Percentiles rank a stretch among this genome's conserved stretches.
Evolutionary conservation across 768 basidiomycete genomes (phyloP).

Genomic region (Termitomyces sp.): DNA sequence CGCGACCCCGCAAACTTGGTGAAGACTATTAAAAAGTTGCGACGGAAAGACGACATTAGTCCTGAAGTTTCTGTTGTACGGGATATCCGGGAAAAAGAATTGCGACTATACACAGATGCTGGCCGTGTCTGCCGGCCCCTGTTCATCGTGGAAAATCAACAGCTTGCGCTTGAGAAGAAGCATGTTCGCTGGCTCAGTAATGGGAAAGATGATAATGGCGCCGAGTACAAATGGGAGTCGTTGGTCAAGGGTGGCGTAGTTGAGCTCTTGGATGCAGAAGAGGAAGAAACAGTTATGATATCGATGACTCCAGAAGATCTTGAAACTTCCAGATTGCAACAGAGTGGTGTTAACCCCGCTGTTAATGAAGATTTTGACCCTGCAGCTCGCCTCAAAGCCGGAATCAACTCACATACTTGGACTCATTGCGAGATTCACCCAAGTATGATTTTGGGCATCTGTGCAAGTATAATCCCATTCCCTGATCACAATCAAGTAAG

Average conservation of each 20-base stretch:
- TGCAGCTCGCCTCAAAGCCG: slow-evolving; percentile 82
- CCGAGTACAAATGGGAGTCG: slow-evolving; percentile 77
- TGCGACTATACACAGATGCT: slow-evolving; percentile 93
- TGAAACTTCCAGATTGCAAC: slow-evolving; percentile 71
- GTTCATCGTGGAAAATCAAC: slow-evolving; percentile 93
- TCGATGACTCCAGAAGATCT: slow-evolving; percentile 98
- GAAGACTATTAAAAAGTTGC: slow-evolving; percentile 86
- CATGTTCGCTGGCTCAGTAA: slow-evolving; percentile 71
- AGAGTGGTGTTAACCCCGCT: slow-evolving; percentile 51
- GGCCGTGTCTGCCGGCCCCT: slow-evolving; percentile 96
- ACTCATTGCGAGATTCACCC: slow-evolving; percentile 99
- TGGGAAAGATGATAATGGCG: slow-evolving; percentile 52
- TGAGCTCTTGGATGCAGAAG: slow-evolving; percentile 95
- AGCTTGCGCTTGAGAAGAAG: slow-evolving; percentile 77
- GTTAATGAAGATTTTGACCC: slow-evolving; percentile 80
- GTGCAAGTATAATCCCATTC: slow-evolving; percentile 99
- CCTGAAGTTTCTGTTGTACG: slow-evolving; percentile 96
- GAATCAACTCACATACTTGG: slow-evolving; percentile 84
- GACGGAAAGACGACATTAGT: slow-evolving; percentile 92
- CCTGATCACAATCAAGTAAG: slow-evolving; percentile 97
- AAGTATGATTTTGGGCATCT: slow-evolving; percentile 97
- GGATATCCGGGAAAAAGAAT: slow-evolving; percentile 93
- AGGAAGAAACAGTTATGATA: slow-evolving; percentile 99
- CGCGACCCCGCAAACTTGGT: slow-evolving; percentile 91
- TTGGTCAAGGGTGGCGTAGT: slow-evolving; percentile 85